phyloP scores from a whole-genome alignment of 257 asterid genomes.

The Solanum lycopersicoides region DNA sequence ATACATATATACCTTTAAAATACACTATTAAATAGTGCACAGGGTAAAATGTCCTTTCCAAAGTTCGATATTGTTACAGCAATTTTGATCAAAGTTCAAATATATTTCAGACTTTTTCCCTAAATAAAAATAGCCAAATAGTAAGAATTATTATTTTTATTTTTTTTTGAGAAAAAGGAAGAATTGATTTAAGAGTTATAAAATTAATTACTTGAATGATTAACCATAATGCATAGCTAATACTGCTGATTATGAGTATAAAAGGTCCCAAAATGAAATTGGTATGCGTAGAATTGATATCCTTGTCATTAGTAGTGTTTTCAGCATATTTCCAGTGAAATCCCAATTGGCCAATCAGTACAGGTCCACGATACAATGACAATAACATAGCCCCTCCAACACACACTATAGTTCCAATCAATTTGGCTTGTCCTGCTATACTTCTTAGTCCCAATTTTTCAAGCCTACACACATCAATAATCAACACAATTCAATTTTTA shows the following conservation, averaged over 20 bases:
- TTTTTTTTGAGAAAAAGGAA: no score
- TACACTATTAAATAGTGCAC: no score
- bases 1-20: no score
- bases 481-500: background rate
- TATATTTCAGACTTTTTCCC: no score
- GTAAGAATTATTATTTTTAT: background rate
- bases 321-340: slow-evolving; percentile 66
- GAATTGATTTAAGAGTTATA: background rate
- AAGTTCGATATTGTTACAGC: no score
- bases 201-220: slow-evolving; percentile 43
- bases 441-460: slow-evolving; percentile 46
- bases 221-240: slow-evolving; percentile 81
- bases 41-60: no score
- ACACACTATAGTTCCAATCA: background rate
- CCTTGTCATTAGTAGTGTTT: background rate
- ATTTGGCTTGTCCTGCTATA: slow-evolving; percentile 59
- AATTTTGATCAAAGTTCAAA: no score
- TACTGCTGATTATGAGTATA: slow-evolving; percentile 56
- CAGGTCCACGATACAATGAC: slow-evolving; percentile 56
- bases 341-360: slow-evolving; percentile 39
- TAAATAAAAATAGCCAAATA: background rate
- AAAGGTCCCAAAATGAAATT: slow-evolving; percentile 48
- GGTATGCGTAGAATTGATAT: slow-evolving; percentile 19
- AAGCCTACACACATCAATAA: slow-evolving; percentile 16
- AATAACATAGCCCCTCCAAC: slow-evolving; percentile 9